Evolutionary conservation across 805 yeast genomes (phyloP), one percentile per base, ranked within the genome.

Genomic region (Suhomyces sp.): DNA sequence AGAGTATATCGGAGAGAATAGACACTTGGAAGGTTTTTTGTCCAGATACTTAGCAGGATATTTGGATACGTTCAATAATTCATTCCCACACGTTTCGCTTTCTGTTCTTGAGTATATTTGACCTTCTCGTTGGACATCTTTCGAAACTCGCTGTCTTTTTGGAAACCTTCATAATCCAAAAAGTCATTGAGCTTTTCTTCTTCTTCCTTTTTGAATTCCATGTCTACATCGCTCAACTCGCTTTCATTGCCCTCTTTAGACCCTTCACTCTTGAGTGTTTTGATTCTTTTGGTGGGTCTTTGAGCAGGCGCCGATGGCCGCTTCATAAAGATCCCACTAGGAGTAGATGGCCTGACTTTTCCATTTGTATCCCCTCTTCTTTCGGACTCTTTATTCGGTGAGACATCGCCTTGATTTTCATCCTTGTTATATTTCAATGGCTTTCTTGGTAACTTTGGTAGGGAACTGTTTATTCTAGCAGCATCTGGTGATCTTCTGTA

Each of bases 181-280:
- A 40, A 43, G 18, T 25, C 18, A 23, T 32, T 35, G 24, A 44
- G 31, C 10, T 33, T 31, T n/a, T 32, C 39, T 21, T 40, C 44
- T 19, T 37, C 40, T n/a, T 30, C 40, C 32, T 35, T 38, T 10
- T 46, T 37, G 14, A 52, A 39, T 20, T 50, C 55, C 17, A 40
- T 48, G 19, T 50, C 56, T 25, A 48, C 43, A 27, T 56, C 61
- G 12, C 53, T 53, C 17, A 56, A 36, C 37, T 56, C 59, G 38
- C 55, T 49, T 8, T 55, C 60, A 33, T 36, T 38, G 4, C 32
- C 32, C n/a, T 31, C 18, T 19, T 33, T 13, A 38, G 42, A 3
- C 25, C 31, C 24, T 28, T 18, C 28, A 24, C 10, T 20, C 33
- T 32, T 22, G 14, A 32, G 15, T 11, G 15, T 25, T 14, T 31